Evolutionary conservation across 2,329 filamentous ascomycete genomes (phyloP).

Genomic region (Rachicladosporium sp.): DNA sequence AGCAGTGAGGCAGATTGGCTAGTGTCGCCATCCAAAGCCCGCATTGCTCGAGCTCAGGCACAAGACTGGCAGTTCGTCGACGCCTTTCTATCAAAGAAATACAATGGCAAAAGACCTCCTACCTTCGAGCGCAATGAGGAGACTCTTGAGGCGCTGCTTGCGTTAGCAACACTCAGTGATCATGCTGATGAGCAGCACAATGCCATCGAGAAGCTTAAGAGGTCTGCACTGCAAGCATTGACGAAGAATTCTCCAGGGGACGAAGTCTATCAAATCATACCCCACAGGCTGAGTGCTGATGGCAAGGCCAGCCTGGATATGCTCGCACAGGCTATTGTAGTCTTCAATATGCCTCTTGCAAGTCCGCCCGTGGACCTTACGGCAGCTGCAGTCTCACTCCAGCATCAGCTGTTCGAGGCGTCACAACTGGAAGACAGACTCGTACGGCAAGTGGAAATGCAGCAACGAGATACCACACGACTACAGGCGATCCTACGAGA

Average conservation of each 20-base stretch:
- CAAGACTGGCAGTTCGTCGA: constrained; percentile 89
- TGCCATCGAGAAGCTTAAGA: constrained; percentile 47
- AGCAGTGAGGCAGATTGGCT: constrained; percentile 27
- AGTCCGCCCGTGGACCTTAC: constrained; percentile 4
- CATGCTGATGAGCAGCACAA: constrained; percentile 58
- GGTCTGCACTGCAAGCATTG: constrained; percentile 45
- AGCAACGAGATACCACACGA: constrained; percentile 14
- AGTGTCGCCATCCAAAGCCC: constrained; percentile 51
- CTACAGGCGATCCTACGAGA: constrained; percentile 12
- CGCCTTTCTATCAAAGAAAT: constrained; percentile 64
- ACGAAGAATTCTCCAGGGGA: constrained; percentile 12
- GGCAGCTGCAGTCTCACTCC: constrained; percentile 6
- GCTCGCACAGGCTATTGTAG: constrained; percentile 26
- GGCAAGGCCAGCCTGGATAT: constrained; percentile 17
- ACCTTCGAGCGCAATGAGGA: constrained; percentile 77
- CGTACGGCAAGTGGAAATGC: constrained; percentile 12
- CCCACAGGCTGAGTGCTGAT: constrained; percentile 20
- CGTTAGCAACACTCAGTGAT: constrained; percentile 65
- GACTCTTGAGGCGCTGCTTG: constrained; percentile 63
- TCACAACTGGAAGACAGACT: constrained; percentile 16
- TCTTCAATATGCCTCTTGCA: constrained; percentile 22
- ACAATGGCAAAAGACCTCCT: constrained; percentile 51
- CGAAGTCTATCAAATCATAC: constrained; percentile 11
- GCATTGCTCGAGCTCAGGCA: constrained; percentile 66
- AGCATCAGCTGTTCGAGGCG: constrained; percentile 14